Base-by-base conservation (phyloP, 2,329 filamentous ascomycete species). In the Phialophora tarda region DNA sequence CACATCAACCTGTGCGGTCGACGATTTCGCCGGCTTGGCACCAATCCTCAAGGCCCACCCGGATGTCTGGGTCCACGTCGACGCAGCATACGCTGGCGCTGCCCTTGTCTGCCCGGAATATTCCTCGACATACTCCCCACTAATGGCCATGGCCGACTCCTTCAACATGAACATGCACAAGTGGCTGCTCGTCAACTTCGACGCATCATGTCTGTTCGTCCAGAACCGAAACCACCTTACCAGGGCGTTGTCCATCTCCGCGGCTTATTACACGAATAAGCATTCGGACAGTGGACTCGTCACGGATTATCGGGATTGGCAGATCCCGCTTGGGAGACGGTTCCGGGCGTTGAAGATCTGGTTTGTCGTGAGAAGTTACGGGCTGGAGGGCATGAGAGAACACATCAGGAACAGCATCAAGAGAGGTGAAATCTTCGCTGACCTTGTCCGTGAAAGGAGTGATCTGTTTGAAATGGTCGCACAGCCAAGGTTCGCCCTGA, bases 111-210 rank as follows among this genome's bases (percentile, higher is more conserved):
- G 91, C 24, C 90, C 92, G 2, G 92, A 96, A 77, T 90, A 91
- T 78, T 90, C 92, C 69, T 84, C 62, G 21, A 55, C 89, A 71
- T 71, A 72, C 55, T 70, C 70, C 1, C 55, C 50, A 3, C 55
- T 59, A 28, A 83, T 92, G 58, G 83, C 88, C 1, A 75, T 81
- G 24, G 83, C 24, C 76, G 91, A 97, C 81, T 93, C 89, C 70
- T 97, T 96, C 84, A 89, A 97, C 79, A 88, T 94, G 82, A 98
- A 97, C 82, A 91, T 97, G 86, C 93, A 97, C 84, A 98, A 98
- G 82, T 97, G 94, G 94, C 84, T 97, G 56, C 87, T 97, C 21
- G 93, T 92, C 64, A 97, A 96, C 79, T 97, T 97, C 74, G 94
- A 98, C 74, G 86, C 86, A 3, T 92, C 90, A 62, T 90, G 90